Conservation (phyloP, 148 eudicot species). For the Cornus kousa region DNA sequence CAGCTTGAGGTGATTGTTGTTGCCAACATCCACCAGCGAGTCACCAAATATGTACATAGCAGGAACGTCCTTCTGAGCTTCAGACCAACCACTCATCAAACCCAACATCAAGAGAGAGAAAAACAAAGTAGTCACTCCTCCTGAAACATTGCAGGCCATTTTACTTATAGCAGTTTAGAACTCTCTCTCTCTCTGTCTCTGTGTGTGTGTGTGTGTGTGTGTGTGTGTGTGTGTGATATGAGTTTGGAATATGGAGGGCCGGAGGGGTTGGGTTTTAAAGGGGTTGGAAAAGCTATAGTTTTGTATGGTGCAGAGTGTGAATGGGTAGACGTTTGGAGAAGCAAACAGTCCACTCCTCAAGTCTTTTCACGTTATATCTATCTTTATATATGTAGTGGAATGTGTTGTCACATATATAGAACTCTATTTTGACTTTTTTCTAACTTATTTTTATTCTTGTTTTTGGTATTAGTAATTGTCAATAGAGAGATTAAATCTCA, state of each 20-base stretch:
- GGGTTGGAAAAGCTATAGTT: neutral
- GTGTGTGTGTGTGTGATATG: too few relatives aligned
- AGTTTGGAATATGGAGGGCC: neutral
- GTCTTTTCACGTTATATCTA: neutral
- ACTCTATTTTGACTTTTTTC: too few relatives aligned
- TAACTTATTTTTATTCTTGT: neutral
- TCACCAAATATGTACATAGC: constrained; percentile 84
- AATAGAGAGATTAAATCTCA: too few relatives aligned
- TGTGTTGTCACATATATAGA: too few relatives aligned
- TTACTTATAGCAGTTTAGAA: neutral
- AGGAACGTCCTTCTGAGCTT: constrained; percentile 44
- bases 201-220: too few relatives aligned
- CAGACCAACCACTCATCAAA: constrained; percentile 1
- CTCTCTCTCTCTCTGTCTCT: neutral
- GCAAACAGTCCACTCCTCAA: too few relatives aligned
- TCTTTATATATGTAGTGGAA: too few relatives aligned
- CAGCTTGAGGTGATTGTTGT: constrained; percentile 63
- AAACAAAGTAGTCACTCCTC: neutral
- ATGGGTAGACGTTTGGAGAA: neutral
- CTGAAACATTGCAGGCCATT: neutral
- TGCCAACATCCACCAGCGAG: constrained; percentile 83
- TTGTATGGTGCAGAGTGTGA: neutral
- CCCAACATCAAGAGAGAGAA: neutral
- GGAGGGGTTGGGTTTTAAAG: neutral
- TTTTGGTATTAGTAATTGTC: neutral